Base-by-base conservation (phyloP, 73 alveolate genomes). In the Paramecium octaurelia region DNA sequence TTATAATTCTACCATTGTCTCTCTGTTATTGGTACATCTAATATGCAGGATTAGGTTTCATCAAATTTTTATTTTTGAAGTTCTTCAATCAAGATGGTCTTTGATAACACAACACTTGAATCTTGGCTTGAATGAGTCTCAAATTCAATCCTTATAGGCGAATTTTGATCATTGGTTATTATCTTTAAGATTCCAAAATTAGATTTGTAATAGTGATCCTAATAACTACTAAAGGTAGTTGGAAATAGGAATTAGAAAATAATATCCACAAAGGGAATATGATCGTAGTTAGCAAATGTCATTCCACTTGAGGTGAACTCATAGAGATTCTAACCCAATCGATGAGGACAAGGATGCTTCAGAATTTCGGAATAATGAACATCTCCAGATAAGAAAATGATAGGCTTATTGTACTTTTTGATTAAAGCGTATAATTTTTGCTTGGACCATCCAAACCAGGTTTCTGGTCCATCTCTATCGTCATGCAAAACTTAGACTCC, bases 291-390 rank as follows among this genome's bases (percentile, higher is more conserved):
- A 7, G 96, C 70, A 85, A 95, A 97, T 48, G 96, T 75, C 43
- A 96, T 85, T 10, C 99, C 99, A 86, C 96, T 92, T 18, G 99
- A 93, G 12, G 97, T 93, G 31, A 96, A 60, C 93, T 96, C 99
- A 60, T 83, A 71, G 6, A 95, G 31, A 31, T 80, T 93, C 58
- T 92, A 96, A 90, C 96, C 86, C 8, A 73, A 21, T 29, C 59
- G 36, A 29, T 73, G 36, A 12, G 88, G 80, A 90, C 99, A 96
- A 0, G 93, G 93, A 23, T 92, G 24, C 31, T 75, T 50, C 84
- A 93, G 86, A 20, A 95, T 40, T 46, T 95, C 92, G 85, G 97
- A 92, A 76, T 50, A 95, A 92, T 96, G 99, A 16, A 96, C 97
- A 93, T 96, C 99, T 23, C 99, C 99, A 76, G 96, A 46, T 16